Evolutionary conservation across 2,329 filamentous ascomycete genomes (phyloP), one percentile per base, ranked within the genome.

Genomic region (Colletotrichum melonis): DNA sequence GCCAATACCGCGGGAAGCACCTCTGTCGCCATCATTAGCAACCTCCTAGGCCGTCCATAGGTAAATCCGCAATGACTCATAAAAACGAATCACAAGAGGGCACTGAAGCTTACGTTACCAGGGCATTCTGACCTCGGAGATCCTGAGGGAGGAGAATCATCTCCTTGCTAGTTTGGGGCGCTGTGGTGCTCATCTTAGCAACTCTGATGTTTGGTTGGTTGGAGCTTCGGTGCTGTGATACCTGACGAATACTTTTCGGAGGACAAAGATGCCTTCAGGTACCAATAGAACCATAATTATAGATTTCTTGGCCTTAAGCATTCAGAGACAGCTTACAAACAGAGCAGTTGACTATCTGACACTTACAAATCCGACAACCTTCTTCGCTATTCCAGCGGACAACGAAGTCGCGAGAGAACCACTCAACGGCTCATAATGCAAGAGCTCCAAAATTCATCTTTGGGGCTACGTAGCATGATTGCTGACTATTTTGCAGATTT

Each of bases 1-100:
- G 0, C 79, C 78, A 12, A 81, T 80, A 1, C 79, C 78, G 32
- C 91, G 90, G 67, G 90, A 90, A 59, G 88, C 84, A 49, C 89
- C 92, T 12, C 91, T 93, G 80, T n/a, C 42, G n/a, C 16, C 8
- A 93, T 9, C 7, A 22, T 22, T 46, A 16, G 8, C 12, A 16
- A 24, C 3, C 16, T 22, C 28, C 11, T 4, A 16, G 14, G 3
- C 12, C 1, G n/a, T 6, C 3, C 22, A 19, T 11, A 35, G 9
- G 32, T 4, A 12, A 35, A 11, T 35, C 1, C 11, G 32, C 32
- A 35, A 30, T 46, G 19, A 16, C 11, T 3, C 9, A 14, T 5
- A 26, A 9, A 26, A 9, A 22, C 14, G 1, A 22, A 1, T n/a
- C 38, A 11, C 2, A 42, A 26, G 57, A 5, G 14, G 2, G 2